These are phyloP conservation scores for Penicillium brevicompactum DNA, from an alignment of 2,329 filamentous ascomycete genomes.

Conservation along the genomic window DNA sequence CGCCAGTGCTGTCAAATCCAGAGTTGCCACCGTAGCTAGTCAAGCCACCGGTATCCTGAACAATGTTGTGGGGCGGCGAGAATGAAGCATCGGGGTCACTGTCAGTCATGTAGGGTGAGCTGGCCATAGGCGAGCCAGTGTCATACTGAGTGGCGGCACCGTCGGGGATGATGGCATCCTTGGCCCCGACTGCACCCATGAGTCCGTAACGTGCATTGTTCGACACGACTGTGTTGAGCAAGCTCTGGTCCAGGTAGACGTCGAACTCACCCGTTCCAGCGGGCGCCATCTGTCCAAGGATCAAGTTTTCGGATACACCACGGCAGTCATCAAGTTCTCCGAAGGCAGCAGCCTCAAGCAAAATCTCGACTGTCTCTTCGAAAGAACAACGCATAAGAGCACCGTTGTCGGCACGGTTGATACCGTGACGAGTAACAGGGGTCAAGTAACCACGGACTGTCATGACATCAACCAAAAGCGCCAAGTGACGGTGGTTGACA, in stretches of 20 bases:
- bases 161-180: slow-evolving; percentile 69
- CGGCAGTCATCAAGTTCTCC: slow-evolving; percentile 97
- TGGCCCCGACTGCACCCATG: slow-evolving; percentile 76
- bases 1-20: slow-evolving; percentile 57
- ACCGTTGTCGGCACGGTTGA: slow-evolving; percentile 96
- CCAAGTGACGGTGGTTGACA: slow-evolving; percentile 97
- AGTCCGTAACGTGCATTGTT: slow-evolving; percentile 86
- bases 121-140: slow-evolving; percentile 64
- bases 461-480: slow-evolving; percentile 95
- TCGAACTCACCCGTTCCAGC: slow-evolving; percentile 98
- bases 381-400: slow-evolving; percentile 99
- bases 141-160: slow-evolving; percentile 96
- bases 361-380: slow-evolving; percentile 97
- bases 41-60: slow-evolving; percentile 60
- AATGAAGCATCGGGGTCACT: slow-evolving; percentile 63
- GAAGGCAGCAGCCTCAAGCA: slow-evolving; percentile 90
- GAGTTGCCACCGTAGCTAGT: slow-evolving; percentile 66
- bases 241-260: slow-evolving; percentile 86
- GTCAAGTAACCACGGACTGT: slow-evolving; percentile 92
- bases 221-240: slow-evolving; percentile 92
- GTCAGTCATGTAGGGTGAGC: slow-evolving; percentile 64
- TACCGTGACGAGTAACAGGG: slow-evolving; percentile 95
- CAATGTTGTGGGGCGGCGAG: slow-evolving; percentile 74
- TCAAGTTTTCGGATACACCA: slow-evolving; percentile 98
- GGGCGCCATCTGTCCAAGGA: slow-evolving; percentile 94